A percentile compares a stretch with the other conserved stretches of the same genome.
These are phyloP conservation scores for Pyricularia grisea DNA, from an alignment of 2,329 filamentous ascomycete species.

Conservation along the genomic window DNA sequence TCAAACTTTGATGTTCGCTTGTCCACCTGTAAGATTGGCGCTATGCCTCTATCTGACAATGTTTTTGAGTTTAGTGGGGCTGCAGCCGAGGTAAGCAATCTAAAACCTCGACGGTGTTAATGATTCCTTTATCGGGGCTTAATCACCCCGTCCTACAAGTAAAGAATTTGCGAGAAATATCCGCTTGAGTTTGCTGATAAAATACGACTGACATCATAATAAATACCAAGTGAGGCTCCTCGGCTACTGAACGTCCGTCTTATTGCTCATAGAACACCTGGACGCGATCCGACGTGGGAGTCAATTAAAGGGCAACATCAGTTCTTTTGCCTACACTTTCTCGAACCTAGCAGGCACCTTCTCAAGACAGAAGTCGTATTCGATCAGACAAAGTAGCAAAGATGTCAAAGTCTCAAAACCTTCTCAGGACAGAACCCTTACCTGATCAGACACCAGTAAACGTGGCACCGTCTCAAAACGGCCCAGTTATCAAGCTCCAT, in stretches of 20 bases:
- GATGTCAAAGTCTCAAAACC: neutral
- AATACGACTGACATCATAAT: neutral
- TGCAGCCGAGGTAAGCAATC: neutral
- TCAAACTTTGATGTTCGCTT: too few species aligned
- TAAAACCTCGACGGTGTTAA: neutral
- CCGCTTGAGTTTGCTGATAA: neutral
- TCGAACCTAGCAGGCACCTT: neutral
- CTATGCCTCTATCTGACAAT: neutral
- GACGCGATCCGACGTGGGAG: neutral
- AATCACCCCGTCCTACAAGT: neutral
- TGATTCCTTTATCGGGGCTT: neutral
- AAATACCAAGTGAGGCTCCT: neutral
- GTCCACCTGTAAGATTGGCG: too few species aligned
- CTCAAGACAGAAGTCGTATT: neutral
- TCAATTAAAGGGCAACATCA: neutral
- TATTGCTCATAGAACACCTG: neutral
- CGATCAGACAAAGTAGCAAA: neutral
- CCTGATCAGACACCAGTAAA: neutral
- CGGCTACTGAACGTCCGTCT: neutral
- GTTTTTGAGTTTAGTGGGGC: neutral
- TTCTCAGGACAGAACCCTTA: neutral
- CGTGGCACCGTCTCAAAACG: neutral
- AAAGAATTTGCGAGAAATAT: neutral
- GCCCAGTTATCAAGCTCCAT: constrained; percentile 12
- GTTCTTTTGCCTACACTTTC: neutral